Conservation (phyloP, 2,329 filamentous ascomycete species). For the Elsinoe fawcettii region DNA sequence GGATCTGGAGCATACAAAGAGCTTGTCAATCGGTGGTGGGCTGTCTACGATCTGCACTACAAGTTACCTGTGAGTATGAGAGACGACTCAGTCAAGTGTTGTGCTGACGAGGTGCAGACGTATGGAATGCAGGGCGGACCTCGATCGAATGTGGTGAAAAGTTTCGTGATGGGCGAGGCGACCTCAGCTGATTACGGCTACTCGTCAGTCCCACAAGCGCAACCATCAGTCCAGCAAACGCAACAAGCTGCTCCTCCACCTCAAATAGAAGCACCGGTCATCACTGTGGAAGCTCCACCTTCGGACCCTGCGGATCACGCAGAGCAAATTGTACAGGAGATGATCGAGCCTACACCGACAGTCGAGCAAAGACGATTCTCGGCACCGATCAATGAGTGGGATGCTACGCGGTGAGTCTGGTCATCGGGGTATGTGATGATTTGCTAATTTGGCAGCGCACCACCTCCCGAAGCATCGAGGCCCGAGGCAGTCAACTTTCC, state of each 20-base stretch:
- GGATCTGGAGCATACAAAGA: constrained; percentile 66
- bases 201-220: constrained; percentile 3
- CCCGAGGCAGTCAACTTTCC: constrained; percentile 85
- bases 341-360: constrained; percentile 38
- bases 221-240: neutral
- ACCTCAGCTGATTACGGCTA: neutral
- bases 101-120: neutral
- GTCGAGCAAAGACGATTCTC: constrained; percentile 46
- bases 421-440: neutral
- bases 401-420: constrained; percentile 48
- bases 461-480: constrained; percentile 56
- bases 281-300: constrained; percentile 36
- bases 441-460: constrained; percentile 19
- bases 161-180: constrained; percentile 4
- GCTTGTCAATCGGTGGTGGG: constrained; percentile 85
- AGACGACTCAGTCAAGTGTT: neutral
- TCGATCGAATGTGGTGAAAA: constrained; percentile 4
- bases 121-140: neutral
- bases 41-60: constrained; percentile 85
- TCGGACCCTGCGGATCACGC: constrained; percentile 36
- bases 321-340: constrained; percentile 38
- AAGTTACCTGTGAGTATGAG: constrained; percentile 32
- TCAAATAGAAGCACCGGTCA: constrained; percentile 25
- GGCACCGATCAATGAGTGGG: constrained; percentile 54
- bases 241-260: constrained; percentile 6